phyloP scores from a whole-genome alignment of 441 rosid species.

The Daphne laureola region DNA sequence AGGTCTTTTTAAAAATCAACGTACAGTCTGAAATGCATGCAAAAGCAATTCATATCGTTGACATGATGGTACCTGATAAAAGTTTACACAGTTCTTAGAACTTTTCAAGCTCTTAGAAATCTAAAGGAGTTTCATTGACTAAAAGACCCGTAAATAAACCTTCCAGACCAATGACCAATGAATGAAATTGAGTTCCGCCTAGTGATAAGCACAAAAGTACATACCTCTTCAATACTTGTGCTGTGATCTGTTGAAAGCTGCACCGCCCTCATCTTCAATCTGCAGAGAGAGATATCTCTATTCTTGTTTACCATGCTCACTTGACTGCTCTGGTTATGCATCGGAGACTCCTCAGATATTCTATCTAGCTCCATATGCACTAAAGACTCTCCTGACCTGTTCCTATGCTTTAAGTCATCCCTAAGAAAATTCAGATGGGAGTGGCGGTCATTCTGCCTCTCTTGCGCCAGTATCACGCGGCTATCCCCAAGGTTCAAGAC shows the following conservation, averaged over 20 bases:
- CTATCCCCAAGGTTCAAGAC: slow-evolving; percentile 97
- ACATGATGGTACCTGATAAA: too few species aligned
- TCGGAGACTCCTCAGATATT: slow-evolving; percentile 94
- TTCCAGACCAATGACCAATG: too few species aligned
- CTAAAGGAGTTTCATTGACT: too few species aligned
- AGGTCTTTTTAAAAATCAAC: too few species aligned
- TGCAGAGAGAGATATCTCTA: slow-evolving; percentile 74
- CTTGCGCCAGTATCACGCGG: slow-evolving; percentile 83
- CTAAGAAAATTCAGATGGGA: slow-evolving; percentile 45
- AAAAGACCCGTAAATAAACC: too few species aligned
- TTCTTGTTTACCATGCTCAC: slow-evolving; percentile 70
- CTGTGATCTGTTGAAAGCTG: slow-evolving; percentile 94
- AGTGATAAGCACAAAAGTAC: slow-evolving; percentile 13
- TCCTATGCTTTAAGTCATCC: slow-evolving; percentile 65
- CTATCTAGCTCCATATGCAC: slow-evolving; percentile 90
- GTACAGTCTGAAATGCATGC: too few species aligned
- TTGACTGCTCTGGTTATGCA: slow-evolving; percentile 68
- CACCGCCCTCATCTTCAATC: slow-evolving; percentile 90
- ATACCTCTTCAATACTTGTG: slow-evolving; percentile 80
- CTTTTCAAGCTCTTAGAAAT: too few species aligned
- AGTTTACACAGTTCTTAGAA: too few species aligned
- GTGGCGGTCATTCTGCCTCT: slow-evolving; percentile 74
- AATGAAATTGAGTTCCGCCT: slow-evolving; percentile 6
- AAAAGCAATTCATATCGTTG: too few species aligned
- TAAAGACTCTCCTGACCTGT: slow-evolving; percentile 71